A percentile compares a stretch with the other conserved stretches of the same genome.
phyloP scores from a whole-genome alignment of 1,284 basidiomycete genomes.

The Ceratobasidium sp. region DNA sequence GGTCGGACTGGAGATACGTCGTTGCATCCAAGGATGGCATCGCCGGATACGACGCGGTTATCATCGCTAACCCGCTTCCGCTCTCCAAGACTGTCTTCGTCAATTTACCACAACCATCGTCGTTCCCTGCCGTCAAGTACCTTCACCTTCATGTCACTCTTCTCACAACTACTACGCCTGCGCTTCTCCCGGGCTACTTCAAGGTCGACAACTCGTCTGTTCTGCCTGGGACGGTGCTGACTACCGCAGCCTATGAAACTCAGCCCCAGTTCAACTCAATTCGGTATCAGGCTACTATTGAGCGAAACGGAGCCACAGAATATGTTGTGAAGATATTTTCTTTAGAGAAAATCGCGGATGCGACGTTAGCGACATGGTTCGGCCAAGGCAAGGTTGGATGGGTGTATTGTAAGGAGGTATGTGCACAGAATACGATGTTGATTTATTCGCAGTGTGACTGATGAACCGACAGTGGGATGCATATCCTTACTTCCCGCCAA shows the following conservation, averaged over 20 bases:
- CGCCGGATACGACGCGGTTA: slow-evolving; percentile 73
- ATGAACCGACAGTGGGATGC: slow-evolving; percentile 74
- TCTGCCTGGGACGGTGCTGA: slow-evolving; percentile 69
- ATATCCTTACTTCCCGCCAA: slow-evolving; percentile 80
- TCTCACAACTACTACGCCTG: slow-evolving; percentile 79
- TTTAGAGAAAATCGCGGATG: slow-evolving; percentile 71
- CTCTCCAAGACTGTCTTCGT: too few relatives aligned
- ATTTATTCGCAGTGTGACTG: too few relatives aligned
- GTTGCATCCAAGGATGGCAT: background rate
- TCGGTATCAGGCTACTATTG: slow-evolving; percentile 81
- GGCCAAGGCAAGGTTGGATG: slow-evolving; percentile 77
- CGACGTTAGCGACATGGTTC: slow-evolving; percentile 78
- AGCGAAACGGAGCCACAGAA: slow-evolving; percentile 61
- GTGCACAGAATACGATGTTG: too few relatives aligned
- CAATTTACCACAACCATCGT: background rate
- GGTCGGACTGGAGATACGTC: slow-evolving; percentile 29
- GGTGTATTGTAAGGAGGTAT: slow-evolving; percentile 77
- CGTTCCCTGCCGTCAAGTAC: slow-evolving; percentile 62
- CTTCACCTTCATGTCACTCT: slow-evolving; percentile 91
- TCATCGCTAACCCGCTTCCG: slow-evolving; percentile 70
- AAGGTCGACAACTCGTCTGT: slow-evolving; percentile 60
- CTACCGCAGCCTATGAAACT: slow-evolving; percentile 70
- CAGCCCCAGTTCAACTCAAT: slow-evolving; percentile 90
- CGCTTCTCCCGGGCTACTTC: slow-evolving; percentile 81
- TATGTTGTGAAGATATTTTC: slow-evolving; percentile 93